Percentiles rank a stretch among this genome's conserved stretches.
These are phyloP conservation scores for Drosera spatulata DNA, from an alignment of 179 eudicot species.

Conservation along the genomic window DNA sequence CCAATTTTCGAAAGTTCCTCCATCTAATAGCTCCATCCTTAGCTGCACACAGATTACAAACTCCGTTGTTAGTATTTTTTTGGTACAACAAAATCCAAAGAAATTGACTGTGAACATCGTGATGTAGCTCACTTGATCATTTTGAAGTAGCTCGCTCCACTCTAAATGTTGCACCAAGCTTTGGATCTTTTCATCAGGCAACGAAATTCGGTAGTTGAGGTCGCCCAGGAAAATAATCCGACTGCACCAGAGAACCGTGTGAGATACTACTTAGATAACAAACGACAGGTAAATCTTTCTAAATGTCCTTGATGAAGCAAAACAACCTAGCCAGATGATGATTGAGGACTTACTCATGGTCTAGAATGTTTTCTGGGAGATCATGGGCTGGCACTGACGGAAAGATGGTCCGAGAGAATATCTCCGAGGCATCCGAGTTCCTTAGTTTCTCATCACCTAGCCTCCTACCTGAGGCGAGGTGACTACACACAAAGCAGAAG, in stretches of 20 bases:
- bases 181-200: not conserved
- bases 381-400: slow-evolving; percentile 18
- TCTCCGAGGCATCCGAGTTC: slow-evolving; percentile 19
- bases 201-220: not conserved
- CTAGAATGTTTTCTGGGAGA: slow-evolving; percentile 26
- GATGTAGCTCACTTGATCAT: not conserved
- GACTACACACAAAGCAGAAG: slow-evolving; percentile 22
- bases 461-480: slow-evolving; percentile 20
- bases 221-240: not conserved
- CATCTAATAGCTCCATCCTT: slow-evolving; percentile 22
- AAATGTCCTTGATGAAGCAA: too few species aligned
- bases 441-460: slow-evolving; percentile 24
- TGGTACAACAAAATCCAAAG: too few species aligned
- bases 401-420: slow-evolving; percentile 23
- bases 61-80: too few species aligned
- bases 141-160: not conserved
- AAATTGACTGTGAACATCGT: too few species aligned
- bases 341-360: slow-evolving; percentile 27
- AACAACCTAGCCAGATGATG: too few species aligned
- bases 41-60: slow-evolving; percentile 15
- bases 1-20: slow-evolving; percentile 36
- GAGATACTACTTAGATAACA: too few species aligned
- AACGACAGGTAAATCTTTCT: too few species aligned
- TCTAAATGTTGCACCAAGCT: not conserved
- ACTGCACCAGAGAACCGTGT: not conserved